Base-by-base conservation (phyloP, 2,329 filamentous ascomycete genomes). In the Colletotrichum phormii region DNA sequence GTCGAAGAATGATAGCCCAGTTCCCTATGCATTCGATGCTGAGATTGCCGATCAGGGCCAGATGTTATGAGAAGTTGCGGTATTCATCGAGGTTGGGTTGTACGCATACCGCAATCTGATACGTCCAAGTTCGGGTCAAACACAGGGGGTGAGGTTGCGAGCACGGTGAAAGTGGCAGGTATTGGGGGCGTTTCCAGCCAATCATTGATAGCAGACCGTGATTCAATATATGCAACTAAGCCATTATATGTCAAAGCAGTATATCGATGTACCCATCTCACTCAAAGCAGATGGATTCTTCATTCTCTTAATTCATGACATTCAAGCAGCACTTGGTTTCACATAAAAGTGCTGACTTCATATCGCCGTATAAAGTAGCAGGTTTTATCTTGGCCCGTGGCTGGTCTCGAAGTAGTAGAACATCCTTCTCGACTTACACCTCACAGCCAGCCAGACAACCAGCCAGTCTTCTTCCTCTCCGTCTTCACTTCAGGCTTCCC, bases 51-150 rank as follows among this genome's bases (percentile, higher is more conserved):
- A 63, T 8, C 13, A 64, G 49, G 42, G 61, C 49, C 33, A 54
- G 49, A 13, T 64, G 22, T 64, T 54, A 15, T 37, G 61, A 64
- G 46, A 26, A 57, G 33, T 55, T 22, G 22, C 59, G 54, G 59
- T 57, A 37, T 72, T 64, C 58, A 26, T 37, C 18, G 53, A 55
- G 63, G 68, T 67, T 62, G 29, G 37, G 55, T 29, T 26, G 29
- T 60, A 61, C 49, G 55, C 46, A 61, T 64, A 46, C 62, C 46
- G 61, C 26, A 57, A 64, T 31, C 67, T 61, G 71, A 73, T 61
- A 73, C 67, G 67, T 37, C 57, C 59, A 58, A 72, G 71, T 71
- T 73, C 71, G 54, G 70, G 70, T 73, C 71, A 73, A 73, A 73
- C 71, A 73, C 71, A 71, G 35, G 64, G 51, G 71, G 54, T 54